Base-by-base conservation (phyloP, 148 eudicot genomes). In the Pharnaceum exiguum region DNA sequence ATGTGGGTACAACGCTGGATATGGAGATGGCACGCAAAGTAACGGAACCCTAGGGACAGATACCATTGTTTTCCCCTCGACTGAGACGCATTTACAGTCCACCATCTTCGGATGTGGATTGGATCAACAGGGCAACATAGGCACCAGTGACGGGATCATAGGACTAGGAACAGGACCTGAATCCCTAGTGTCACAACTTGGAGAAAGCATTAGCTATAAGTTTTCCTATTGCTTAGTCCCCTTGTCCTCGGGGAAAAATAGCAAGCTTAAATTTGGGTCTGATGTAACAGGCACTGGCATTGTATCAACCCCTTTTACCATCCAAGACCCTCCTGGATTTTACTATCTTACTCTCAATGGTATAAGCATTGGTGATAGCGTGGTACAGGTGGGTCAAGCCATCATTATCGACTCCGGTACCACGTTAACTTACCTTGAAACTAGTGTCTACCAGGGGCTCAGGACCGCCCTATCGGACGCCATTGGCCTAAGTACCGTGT, bases 181-280 rank as follows among this genome's bases (percentile, higher is more conserved):
- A 1, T 81, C 85, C 0, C 40, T 81, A 2, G 24, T 81, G 4
- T 60, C 25, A 4, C 85, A 81, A 62, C 19, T 77, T 8, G 31
- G 46, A 0, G 5, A 13, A 0, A 39, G 37, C 3, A 42, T 59
- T 10, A 7, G 50, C 1, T 66, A 78, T 0, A 66, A 65, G 19
- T 81, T 81, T 7, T 77, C 86, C 7, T 81, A 81, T 17, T 81
- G 86, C 55, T 42, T 81, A 43, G 59, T 48, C 16, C 65, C 71
- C 1, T 13, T 0, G 3, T 16, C 37, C 58, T 50, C 65, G 12
- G 59, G 18, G 38, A 26, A 37, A 46, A 45, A 54, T 2, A 68
- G 72, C 60, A 68, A 32, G 4, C 27, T 68, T 25, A 60, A 10
- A 44, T 28, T 68, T 32, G 72, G 72, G 4, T 18, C 12, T 8